Percentiles rank a stretch among this genome's conserved stretches.
These are phyloP conservation scores for Aspergillus hortae DNA, from an alignment of 2,329 filamentous ascomycete species.

Conservation along the genomic window DNA sequence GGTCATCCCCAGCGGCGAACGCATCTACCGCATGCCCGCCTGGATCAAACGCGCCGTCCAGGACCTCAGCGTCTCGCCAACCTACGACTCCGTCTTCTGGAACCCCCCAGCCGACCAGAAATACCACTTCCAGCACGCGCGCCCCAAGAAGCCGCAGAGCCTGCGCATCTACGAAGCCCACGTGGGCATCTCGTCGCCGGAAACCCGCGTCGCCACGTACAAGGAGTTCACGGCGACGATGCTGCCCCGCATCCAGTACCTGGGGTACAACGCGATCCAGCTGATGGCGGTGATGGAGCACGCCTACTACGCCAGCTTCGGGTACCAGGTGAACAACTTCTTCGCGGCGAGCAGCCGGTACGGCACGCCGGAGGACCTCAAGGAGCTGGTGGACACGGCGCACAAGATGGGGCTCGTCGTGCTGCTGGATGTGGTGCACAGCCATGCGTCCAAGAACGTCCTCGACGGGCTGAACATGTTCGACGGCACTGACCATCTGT, in stretches of 20 bases:
- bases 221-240: slow-evolving; percentile 95
- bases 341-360: slow-evolving; percentile 97
- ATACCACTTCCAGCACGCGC: slow-evolving; percentile 79
- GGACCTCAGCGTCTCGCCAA: slow-evolving; percentile 81
- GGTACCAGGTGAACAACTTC: slow-evolving; percentile 98
- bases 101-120: slow-evolving; percentile 74
- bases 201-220: slow-evolving; percentile 85
- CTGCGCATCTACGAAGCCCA: slow-evolving; percentile 98
- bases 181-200: slow-evolving; percentile 91
- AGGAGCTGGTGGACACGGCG: slow-evolving; percentile 92
- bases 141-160: slow-evolving; percentile 79
- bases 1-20: slow-evolving; percentile 71
- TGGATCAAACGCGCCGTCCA: slow-evolving; percentile 99
- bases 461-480: slow-evolving; percentile 94
- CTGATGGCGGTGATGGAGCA: slow-evolving; percentile 99
- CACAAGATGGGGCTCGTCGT: slow-evolving; percentile 88
- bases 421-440: slow-evolving; percentile 92
- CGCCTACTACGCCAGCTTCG: slow-evolving; percentile 98
- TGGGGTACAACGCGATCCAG: slow-evolving; percentile 97
- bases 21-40: slow-evolving; percentile 82
- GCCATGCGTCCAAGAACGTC: slow-evolving; percentile 96
- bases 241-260: slow-evolving; percentile 80
- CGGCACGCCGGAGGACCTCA: slow-evolving; percentile 88
- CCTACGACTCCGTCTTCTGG: slow-evolving; percentile 96
- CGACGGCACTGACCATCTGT: slow-evolving; percentile 89